phyloP scores from a whole-genome alignment of 306 rosid species.

The Casuarina equisetifolia region DNA sequence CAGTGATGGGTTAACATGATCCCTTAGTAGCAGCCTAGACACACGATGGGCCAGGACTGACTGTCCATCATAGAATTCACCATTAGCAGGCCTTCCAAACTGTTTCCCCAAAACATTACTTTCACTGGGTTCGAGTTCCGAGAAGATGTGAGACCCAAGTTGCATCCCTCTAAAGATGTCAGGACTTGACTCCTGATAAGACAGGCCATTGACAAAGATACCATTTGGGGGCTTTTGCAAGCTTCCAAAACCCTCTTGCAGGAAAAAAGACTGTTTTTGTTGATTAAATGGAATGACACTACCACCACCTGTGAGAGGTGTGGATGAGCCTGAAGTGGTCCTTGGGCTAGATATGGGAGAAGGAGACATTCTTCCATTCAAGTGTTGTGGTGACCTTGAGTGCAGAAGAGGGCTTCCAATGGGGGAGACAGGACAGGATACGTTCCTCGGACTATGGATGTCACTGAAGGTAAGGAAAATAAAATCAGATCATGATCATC shows the following conservation, averaged over 20 bases:
- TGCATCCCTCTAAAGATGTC: slow-evolving; percentile 82
- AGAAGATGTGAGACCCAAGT: slow-evolving; percentile 61
- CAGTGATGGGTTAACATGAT: slow-evolving; percentile 63
- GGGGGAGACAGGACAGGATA: slow-evolving; percentile 98
- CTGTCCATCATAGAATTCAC: slow-evolving; percentile 70
- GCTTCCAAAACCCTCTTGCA: slow-evolving; percentile 79
- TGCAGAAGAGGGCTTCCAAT: slow-evolving; percentile 95
- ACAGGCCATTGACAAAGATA: slow-evolving; percentile 42
- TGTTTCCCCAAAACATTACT: slow-evolving; percentile 63
- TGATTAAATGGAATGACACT: slow-evolving; percentile 80
- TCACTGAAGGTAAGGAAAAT: slow-evolving; percentile 64
- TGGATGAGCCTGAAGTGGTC: slow-evolving; percentile 88
- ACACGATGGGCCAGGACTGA: slow-evolving; percentile 91
- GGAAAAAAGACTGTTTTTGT: slow-evolving; percentile 53
- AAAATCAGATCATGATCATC: slow-evolving; percentile 33
- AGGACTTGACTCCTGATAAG: slow-evolving; percentile 63
- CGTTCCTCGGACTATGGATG: slow-evolving; percentile 69
- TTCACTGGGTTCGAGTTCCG: slow-evolving; percentile 62
- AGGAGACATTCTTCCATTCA: slow-evolving; percentile 88
- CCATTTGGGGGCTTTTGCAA: slow-evolving; percentile 62
- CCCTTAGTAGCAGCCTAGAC: slow-evolving; percentile 73
- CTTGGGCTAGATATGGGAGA: slow-evolving; percentile 98
- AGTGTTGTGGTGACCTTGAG: slow-evolving; percentile 89
- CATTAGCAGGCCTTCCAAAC: slow-evolving; percentile 43
- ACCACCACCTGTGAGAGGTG: slow-evolving; percentile 79